Conservation (phyloP, 2,329 filamentous ascomycete species). For the Aureobasidium musti region DNA sequence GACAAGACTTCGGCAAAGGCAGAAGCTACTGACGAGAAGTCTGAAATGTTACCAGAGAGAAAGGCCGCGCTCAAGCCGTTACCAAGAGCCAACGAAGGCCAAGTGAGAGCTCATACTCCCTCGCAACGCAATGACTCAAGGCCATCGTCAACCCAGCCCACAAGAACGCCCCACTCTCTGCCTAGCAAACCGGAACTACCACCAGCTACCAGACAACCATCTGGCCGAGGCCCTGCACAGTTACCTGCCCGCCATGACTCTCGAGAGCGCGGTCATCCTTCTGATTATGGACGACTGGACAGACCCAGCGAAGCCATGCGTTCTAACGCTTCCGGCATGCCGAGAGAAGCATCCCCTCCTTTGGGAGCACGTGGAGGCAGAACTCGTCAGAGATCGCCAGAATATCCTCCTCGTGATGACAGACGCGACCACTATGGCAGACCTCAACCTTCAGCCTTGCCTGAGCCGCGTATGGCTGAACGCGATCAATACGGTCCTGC, state of each 20-base stretch:
- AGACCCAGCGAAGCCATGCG: slow-evolving; percentile 42
- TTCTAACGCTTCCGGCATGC: slow-evolving; percentile 31
- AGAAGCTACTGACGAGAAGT: neutral
- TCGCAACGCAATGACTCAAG: slow-evolving; percentile 41
- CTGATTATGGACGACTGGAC: slow-evolving; percentile 49
- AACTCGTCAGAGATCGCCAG: slow-evolving; percentile 45
- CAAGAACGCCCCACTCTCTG: slow-evolving; percentile 45
- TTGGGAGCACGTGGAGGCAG: slow-evolving; percentile 36
- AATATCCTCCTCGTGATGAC: slow-evolving; percentile 39
- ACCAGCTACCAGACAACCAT: slow-evolving; percentile 48
- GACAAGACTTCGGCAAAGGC: slow-evolving; percentile 43
- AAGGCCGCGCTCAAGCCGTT: slow-evolving; percentile 31
- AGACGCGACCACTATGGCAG: slow-evolving; percentile 28
- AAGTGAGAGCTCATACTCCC: slow-evolving; percentile 33
- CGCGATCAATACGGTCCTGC: slow-evolving; percentile 21
- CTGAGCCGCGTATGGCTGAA: slow-evolving; percentile 12
- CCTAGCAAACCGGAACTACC: slow-evolving; percentile 63
- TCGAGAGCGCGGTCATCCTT: slow-evolving; percentile 41
- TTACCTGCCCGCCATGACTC: slow-evolving; percentile 34
- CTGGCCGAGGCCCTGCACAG: slow-evolving; percentile 15
- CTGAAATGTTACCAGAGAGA: slow-evolving; percentile 11
- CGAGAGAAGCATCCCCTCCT: slow-evolving; percentile 47
- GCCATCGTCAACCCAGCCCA: slow-evolving; percentile 37
- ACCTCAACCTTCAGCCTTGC: neutral
- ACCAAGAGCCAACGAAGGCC: slow-evolving; percentile 32